Evolutionary conservation across 2,329 filamentous ascomycete species (phyloP).

Genomic region (Cryoendolithus antarcticus): DNA sequence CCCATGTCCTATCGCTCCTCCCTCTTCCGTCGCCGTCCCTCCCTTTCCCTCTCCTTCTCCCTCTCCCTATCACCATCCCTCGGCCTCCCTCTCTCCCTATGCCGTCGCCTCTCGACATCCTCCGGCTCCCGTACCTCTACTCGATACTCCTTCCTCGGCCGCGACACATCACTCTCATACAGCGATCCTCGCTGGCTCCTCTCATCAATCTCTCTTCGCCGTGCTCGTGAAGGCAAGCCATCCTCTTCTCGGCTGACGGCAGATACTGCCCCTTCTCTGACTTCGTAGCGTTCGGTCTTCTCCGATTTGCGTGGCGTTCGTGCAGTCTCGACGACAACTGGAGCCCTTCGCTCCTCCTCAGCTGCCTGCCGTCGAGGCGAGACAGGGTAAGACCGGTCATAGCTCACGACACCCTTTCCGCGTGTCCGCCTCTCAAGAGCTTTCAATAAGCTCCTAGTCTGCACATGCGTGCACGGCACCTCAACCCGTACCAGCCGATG

Average conservation of each 20-base stretch:
- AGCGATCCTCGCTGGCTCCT: constrained; percentile 1
- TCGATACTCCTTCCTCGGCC: constrained; percentile 3
- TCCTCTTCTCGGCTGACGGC: no score
- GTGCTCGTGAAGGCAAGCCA: no score
- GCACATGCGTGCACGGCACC: no score
- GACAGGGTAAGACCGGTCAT: constrained; percentile 29
- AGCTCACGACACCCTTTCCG: constrained; percentile 20
- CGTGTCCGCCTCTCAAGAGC: no score
- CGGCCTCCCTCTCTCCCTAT: not conserved
- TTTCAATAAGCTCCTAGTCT: no score
- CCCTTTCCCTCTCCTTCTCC: constrained; percentile 2
- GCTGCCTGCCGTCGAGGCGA: constrained; percentile 26
- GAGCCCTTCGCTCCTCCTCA: constrained; percentile 8
- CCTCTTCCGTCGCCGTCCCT: constrained; percentile 2
- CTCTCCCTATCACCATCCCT: constrained; percentile 2
- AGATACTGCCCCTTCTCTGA: constrained; percentile 5
- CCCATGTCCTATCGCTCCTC: constrained; percentile 1
- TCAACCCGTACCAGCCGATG: no score
- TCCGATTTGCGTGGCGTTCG: constrained; percentile 2
- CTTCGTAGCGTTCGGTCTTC: constrained; percentile 6
- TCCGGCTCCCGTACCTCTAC: constrained; percentile 2
- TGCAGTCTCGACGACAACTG: constrained; percentile 9
- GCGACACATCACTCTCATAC: constrained; percentile 5
- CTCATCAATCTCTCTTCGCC: not conserved
- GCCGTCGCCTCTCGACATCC: no score